phyloP scores from a whole-genome alignment of 495 filamentous ascomycete species.

The Thozetella sp. region DNA sequence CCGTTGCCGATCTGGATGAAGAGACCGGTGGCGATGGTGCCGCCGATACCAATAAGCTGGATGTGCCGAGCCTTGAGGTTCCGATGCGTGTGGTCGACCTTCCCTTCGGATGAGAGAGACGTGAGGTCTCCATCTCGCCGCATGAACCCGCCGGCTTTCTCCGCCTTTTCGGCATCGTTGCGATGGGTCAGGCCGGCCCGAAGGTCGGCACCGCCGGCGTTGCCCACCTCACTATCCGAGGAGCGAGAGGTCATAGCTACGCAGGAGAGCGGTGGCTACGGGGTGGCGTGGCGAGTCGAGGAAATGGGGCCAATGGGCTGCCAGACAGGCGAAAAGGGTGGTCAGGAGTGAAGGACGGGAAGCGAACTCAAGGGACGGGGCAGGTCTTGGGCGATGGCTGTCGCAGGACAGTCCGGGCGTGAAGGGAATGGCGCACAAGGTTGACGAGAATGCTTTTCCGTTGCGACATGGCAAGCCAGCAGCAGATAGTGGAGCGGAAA shows the following conservation, averaged over 20 bases:
- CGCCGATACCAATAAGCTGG: conserved; percentile 65
- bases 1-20: conserved; percentile 63
- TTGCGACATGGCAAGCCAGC: neutral
- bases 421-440: neutral
- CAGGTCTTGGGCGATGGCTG: neutral
- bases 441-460: neutral
- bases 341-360: too few relatives aligned
- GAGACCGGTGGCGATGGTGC: conserved; percentile 38
- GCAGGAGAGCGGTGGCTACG: too few relatives aligned
- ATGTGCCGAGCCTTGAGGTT: conserved; percentile 51
- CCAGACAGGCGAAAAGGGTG: too few relatives aligned
- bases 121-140: neutral
- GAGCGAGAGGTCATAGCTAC: neutral
- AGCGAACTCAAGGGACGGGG: neutral
- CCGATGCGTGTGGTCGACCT: conserved; percentile 40
- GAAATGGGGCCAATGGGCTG: too few relatives aligned
- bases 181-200: neutral
- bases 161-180: neutral
- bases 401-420: neutral
- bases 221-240: neutral
- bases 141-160: neutral
- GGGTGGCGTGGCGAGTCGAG: too few relatives aligned
- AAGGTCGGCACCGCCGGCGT: neutral
- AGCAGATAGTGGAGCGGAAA: neutral
- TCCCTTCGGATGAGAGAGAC: too few relatives aligned